Percentiles rank a stretch among this genome's conserved stretches.
Conservation (phyloP, 1,284 basidiomycete species). For the Cryptococcus jaspeensis region DNA sequence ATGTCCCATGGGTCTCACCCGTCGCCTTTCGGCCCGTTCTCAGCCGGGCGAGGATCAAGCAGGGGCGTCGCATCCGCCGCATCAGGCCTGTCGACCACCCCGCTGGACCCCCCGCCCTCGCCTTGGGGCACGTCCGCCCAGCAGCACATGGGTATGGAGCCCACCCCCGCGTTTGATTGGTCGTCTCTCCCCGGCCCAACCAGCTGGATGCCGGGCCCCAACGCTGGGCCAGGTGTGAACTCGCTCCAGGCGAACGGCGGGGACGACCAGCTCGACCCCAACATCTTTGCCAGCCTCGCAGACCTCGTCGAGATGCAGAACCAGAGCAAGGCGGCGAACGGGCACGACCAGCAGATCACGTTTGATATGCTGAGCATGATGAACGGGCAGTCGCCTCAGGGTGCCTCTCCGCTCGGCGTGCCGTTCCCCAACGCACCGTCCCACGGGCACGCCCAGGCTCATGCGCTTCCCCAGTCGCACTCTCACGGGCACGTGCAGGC, state of each 20-base stretch:
- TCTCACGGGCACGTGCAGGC: too few relatives aligned
- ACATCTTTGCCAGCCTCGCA: conserved; percentile 31
- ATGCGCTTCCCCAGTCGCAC: too few relatives aligned
- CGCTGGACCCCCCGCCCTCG: conserved; percentile 32
- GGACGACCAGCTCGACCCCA: conserved; percentile 23
- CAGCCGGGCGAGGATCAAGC: conserved; percentile 1
- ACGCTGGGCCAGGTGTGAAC: too few relatives aligned
- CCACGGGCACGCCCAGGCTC: too few relatives aligned
- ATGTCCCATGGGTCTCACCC: conserved; percentile 8
- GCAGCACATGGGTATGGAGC: not conserved
- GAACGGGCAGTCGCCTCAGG: not conserved
- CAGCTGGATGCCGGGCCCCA: conserved; percentile 8
- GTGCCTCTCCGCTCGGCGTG: not conserved
- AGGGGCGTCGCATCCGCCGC: conserved; percentile 4
- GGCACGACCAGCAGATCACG: not conserved
- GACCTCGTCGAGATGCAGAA: conserved; percentile 29
- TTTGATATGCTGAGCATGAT: not conserved
- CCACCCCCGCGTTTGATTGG: conserved; percentile 13
- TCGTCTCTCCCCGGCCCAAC: conserved; percentile 12
- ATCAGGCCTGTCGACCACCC: conserved; percentile 23
- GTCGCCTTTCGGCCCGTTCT: conserved; percentile 2
- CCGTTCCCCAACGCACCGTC: too few relatives aligned
- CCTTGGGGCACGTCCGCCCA: conserved; percentile 19
- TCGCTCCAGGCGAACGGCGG: too few relatives aligned
- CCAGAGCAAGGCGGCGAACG: conserved; percentile 10